Evolutionary conservation across 352 stramenopile species (phyloP).

Genomic region (Globisporangium nodosum): DNA sequence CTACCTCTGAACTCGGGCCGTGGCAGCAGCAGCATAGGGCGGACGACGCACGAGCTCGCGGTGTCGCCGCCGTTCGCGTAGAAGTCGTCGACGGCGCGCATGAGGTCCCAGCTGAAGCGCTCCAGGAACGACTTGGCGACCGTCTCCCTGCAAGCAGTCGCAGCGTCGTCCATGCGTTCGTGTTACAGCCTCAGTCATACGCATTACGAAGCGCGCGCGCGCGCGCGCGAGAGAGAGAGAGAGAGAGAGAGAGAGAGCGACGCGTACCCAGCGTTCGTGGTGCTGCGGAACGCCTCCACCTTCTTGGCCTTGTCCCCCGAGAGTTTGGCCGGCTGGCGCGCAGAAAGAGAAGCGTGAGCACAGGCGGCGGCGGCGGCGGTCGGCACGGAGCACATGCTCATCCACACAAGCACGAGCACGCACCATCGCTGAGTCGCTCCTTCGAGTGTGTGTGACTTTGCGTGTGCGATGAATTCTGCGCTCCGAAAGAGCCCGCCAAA

Average conservation of each 20-base stretch:
- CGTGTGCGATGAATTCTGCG: too few species aligned
- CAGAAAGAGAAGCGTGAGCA: not conserved
- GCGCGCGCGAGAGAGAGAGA: too few species aligned
- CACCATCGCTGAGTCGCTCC: not conserved
- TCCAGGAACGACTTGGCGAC: slow-evolving; percentile 70
- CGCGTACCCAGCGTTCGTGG: slow-evolving; percentile 64
- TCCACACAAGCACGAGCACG: too few species aligned
- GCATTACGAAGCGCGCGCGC: too few species aligned
- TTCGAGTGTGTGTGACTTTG: too few species aligned
- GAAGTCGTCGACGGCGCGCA: slow-evolving; percentile 75
- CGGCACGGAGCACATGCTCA: not conserved
- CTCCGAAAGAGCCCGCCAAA: too few species aligned
- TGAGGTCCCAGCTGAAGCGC: slow-evolving; percentile 76
- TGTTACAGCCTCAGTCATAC: not conserved
- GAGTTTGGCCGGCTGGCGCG: slow-evolving; percentile 32
- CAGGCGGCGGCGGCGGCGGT: too few species aligned
- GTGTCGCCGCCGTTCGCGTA: slow-evolving; percentile 57
- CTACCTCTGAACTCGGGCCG: not conserved
- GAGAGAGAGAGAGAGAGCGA: not conserved
- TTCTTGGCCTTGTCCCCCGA: slow-evolving; percentile 68
- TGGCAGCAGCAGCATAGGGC: slow-evolving; percentile 11
- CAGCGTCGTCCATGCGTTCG: not conserved
- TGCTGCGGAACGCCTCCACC: slow-evolving; percentile 65
- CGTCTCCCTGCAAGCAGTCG: slow-evolving; percentile 28
- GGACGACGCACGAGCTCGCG: slow-evolving; percentile 6